Percentiles rank a stretch among this genome's conserved stretches.
Conservation (phyloP, 2,329 filamentous ascomycete genomes). For the Aspergillus flavus region DNA sequence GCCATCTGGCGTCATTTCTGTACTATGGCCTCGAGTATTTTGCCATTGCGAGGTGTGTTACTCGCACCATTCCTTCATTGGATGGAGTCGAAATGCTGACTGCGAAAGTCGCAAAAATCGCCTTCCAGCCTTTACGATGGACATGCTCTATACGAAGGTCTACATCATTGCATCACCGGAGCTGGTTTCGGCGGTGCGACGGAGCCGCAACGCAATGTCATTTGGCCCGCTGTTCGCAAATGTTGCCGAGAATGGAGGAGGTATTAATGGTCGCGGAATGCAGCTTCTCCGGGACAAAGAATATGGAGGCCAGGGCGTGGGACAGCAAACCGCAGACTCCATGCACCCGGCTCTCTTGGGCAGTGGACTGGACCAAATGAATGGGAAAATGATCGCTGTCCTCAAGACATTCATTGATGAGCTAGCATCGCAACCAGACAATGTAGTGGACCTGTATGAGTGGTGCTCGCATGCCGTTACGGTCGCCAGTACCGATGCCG, state of each 20-base stretch:
- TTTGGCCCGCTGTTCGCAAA: constrained; percentile 28
- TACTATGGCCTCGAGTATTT: constrained; percentile 29
- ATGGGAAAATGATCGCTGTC: constrained; percentile 24
- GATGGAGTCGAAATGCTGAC: not conserved
- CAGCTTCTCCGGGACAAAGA: constrained; percentile 24
- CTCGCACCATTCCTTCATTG: not conserved
- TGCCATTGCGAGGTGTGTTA: constrained; percentile 19
- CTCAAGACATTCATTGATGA: constrained; percentile 21
- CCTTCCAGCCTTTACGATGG: constrained; percentile 25
- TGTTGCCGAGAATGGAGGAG: constrained; percentile 20
- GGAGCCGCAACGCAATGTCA: constrained; percentile 24
- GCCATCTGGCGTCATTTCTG: constrained; percentile 29
- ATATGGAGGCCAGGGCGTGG: constrained; percentile 24
- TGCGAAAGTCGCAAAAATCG: constrained; percentile 17
- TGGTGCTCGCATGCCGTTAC: constrained; percentile 33
- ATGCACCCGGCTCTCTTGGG: constrained; percentile 29
- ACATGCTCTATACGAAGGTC: constrained; percentile 29
- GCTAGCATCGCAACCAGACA: constrained; percentile 6
- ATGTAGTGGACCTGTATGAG: constrained; percentile 26
- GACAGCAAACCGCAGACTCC: constrained; percentile 20
- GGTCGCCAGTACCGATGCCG: constrained; percentile 30
- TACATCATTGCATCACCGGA: constrained; percentile 30
- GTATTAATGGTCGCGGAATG: constrained; percentile 21
- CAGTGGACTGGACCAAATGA: constrained; percentile 29
- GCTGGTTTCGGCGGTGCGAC: constrained; percentile 26